phyloP scores from a whole-genome alignment of 495 filamentous ascomycete genomes.

The Bacidia rubella region DNA sequence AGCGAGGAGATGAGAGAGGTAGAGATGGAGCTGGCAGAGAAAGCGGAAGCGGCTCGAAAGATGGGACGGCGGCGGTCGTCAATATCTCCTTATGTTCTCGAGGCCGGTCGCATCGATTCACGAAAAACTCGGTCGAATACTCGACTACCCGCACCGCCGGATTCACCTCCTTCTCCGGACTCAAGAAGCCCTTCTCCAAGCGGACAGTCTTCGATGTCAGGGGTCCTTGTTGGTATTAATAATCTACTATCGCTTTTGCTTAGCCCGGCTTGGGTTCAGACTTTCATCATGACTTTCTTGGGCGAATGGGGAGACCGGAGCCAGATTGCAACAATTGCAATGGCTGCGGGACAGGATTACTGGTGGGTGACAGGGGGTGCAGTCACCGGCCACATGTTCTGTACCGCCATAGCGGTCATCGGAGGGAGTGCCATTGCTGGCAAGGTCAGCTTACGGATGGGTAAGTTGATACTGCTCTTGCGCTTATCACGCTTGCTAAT shows the following conservation, averaged over 20 bases:
- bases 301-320: conserved; percentile 97
- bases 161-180: conserved; percentile 34
- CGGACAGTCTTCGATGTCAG: conserved; percentile 24
- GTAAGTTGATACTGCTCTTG: conserved; percentile 44
- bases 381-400: conserved; percentile 72
- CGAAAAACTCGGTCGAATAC: conserved; percentile 34
- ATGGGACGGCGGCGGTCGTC: conserved; percentile 41
- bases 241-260: conserved; percentile 81
- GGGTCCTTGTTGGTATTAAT: conserved; percentile 48
- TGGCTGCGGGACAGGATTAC: conserved; percentile 96
- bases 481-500: conserved; percentile 6
- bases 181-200: conserved; percentile 45
- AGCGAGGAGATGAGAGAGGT: conserved; percentile 95
- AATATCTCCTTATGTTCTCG: conserved; percentile 36
- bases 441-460: conserved; percentile 86
- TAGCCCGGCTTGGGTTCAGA: conserved; percentile 96
- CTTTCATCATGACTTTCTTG: conserved; percentile 96
- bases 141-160: conserved; percentile 40
- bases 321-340: conserved; percentile 96
- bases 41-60: conserved; percentile 54
- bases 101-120: conserved; percentile 31
- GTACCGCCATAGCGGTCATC: conserved; percentile 85
- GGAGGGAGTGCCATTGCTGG: conserved; percentile 88
- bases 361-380: conserved; percentile 97
- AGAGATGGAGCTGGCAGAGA: conserved; percentile 87